phyloP scores from a whole-genome alignment of 139 green algal genomes.

The Chlorella sp. region DNA sequence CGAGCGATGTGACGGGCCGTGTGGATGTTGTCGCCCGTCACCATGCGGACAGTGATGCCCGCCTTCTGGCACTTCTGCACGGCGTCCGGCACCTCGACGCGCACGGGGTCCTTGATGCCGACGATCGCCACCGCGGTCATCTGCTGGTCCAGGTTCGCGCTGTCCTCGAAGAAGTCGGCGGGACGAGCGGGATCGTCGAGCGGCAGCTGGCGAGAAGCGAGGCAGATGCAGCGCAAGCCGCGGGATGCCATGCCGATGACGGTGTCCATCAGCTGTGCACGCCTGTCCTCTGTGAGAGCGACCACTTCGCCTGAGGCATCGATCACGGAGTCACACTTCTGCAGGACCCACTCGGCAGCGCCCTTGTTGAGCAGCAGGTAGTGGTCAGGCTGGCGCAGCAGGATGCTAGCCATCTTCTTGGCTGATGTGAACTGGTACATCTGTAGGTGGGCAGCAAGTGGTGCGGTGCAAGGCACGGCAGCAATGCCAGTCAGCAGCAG shows the following conservation, averaged over 20 bases:
- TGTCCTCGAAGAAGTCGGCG: conserved; percentile 56
- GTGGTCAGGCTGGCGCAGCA: conserved; percentile 40
- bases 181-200: conserved; percentile 22
- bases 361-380: conserved; percentile 84
- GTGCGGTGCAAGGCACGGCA: no score
- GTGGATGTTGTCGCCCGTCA: conserved; percentile 96
- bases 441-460: no score
- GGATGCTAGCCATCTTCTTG: conserved; percentile 83
- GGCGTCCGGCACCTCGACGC: conserved; percentile 55
- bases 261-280: no score
- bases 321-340: conserved; percentile 9
- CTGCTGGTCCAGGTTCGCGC: conserved; percentile 32
- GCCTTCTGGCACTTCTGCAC: conserved; percentile 76
- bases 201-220: conserved; percentile 57
- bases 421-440: conserved; percentile 49
- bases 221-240: conserved; percentile 81
- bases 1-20: conserved; percentile 93
- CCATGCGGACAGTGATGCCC: conserved; percentile 95
- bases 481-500: no score
- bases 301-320: conserved; percentile 49
- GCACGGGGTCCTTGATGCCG: conserved; percentile 96
- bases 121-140: conserved; percentile 58
- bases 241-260: no score
- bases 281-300: no score
- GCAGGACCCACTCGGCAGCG: conserved; percentile 87